A percentile compares a stretch with the other conserved stretches of the same genome.
Evolutionary conservation across 2,329 filamentous ascomycete species (phyloP).

Genomic region (Endothia cerciana): DNA sequence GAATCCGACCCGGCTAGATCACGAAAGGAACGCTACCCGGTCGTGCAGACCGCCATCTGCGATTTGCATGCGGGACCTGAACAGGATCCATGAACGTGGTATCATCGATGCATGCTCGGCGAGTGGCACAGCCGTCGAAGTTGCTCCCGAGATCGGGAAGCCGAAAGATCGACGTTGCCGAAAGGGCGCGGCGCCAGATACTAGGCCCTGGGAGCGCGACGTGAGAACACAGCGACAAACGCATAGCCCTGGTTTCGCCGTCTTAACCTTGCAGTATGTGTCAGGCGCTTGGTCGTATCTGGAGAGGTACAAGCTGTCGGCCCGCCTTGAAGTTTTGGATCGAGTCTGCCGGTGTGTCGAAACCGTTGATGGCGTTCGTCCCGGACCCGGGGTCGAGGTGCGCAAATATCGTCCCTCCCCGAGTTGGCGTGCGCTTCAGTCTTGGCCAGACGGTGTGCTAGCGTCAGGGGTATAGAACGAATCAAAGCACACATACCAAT

Average conservation of each 20-base stretch:
- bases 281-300: background rate
- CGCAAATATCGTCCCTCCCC: conserved; percentile 19
- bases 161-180: conserved; percentile 12
- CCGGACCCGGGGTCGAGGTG: conserved; percentile 13
- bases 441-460: conserved; percentile 8
- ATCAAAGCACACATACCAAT: conserved; percentile 18
- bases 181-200: conserved; percentile 5
- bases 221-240: background rate
- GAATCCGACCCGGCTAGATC: background rate
- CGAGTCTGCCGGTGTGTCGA: background rate
- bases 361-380: background rate
- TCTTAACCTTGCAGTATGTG: background rate
- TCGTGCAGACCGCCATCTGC: conserved; percentile 17
- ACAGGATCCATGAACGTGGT: background rate
- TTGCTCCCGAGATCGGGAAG: conserved; percentile 24
- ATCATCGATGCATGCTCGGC: background rate
- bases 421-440: background rate
- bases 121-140: background rate
- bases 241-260: background rate
- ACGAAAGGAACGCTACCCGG: background rate
- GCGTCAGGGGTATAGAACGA: conserved; percentile 22
- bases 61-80: background rate
- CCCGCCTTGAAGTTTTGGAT: background rate
- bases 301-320: background rate
- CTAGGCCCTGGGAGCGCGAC: background rate